These are phyloP conservation scores for Pleoardoris graminearum DNA, from an alignment of 2,329 filamentous ascomycete species.

Conservation along the genomic window DNA sequence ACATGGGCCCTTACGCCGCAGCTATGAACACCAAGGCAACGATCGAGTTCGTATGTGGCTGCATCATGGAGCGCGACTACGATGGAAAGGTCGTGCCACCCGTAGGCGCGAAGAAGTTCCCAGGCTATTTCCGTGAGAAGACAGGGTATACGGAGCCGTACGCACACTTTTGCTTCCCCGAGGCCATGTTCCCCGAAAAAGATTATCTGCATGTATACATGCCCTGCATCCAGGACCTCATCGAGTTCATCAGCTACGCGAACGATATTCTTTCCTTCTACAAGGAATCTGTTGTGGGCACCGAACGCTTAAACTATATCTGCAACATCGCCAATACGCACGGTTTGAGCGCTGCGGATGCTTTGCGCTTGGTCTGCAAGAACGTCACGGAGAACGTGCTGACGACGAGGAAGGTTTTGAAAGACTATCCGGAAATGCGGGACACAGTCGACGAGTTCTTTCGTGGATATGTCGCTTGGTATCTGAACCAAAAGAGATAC, in stretches of 20 bases:
- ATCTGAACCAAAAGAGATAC: constrained; percentile 18
- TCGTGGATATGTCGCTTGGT: constrained; percentile 18
- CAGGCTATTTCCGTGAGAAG: constrained; percentile 16
- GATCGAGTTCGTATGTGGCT: constrained; percentile 17
- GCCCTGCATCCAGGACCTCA: constrained; percentile 19
- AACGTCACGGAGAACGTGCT: constrained; percentile 9
- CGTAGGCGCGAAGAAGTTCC: constrained; percentile 17
- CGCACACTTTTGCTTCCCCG: constrained; percentile 19
- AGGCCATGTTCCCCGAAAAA: constrained; percentile 15
- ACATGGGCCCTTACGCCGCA: constrained; percentile 16
- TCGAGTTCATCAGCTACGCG: constrained; percentile 21
- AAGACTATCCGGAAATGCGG: constrained; percentile 15
- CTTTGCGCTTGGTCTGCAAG: constrained; percentile 11
- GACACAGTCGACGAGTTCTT: constrained; percentile 18
- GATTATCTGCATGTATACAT: constrained; percentile 18
- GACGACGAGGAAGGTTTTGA: constrained; percentile 7
- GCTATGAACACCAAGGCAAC: constrained; percentile 20
- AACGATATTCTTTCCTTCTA: constrained; percentile 21
- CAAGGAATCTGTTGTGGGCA: constrained; percentile 16
- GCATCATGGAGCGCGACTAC: constrained; percentile 17
- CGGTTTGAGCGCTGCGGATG: constrained; percentile 12
- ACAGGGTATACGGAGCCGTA: constrained; percentile 19
- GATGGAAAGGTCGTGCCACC: constrained; percentile 16
- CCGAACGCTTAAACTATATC: constrained; percentile 17
- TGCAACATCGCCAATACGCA: constrained; percentile 19